Evolutionary conservation across 1,139 yeast species (phyloP).

Genomic region (Arxiozyma heterogenica): DNA sequence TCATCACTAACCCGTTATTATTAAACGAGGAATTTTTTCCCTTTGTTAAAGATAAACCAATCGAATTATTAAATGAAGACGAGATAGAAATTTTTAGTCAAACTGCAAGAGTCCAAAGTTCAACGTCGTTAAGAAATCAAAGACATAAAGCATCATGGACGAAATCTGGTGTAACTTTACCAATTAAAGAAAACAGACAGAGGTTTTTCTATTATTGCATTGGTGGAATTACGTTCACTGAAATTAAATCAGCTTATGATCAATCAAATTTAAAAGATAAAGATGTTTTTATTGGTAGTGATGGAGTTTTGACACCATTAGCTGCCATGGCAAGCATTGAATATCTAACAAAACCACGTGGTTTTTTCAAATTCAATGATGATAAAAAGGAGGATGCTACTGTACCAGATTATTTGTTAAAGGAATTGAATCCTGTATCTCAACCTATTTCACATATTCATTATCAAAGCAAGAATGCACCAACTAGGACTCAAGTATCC

Average conservation of each 20-base stretch:
- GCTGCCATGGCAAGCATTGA: conserved; percentile 41
- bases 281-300: conserved; percentile 80
- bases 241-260: conserved; percentile 68
- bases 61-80: conserved; percentile 42
- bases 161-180: conserved; percentile 34
- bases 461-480: conserved; percentile 13
- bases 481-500: conserved; percentile 6
- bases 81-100: conserved; percentile 34
- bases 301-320: conserved; percentile 59
- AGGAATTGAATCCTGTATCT: conserved; percentile 17
- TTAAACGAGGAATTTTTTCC: conserved; percentile 53
- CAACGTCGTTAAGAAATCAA: conserved; percentile 56
- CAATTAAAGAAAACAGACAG: conserved; percentile 43
- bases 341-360: conserved; percentile 28
- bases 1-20: conserved; percentile 31
- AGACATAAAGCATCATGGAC: conserved; percentile 83
- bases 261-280: conserved; percentile 52
- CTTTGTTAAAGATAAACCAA: conserved; percentile 67
- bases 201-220: conserved; percentile 72
- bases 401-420: conserved; percentile 31
- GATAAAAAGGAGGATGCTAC: conserved; percentile 23
- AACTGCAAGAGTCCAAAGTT: conserved; percentile 28
- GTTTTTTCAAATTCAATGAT: conserved; percentile 24
- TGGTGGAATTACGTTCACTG: conserved; percentile 86
- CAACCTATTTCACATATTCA: conserved; percentile 24